Evolutionary conservation across 495 filamentous ascomycete species (phyloP).

Genomic region (Talaromyces proteolyticus): DNA sequence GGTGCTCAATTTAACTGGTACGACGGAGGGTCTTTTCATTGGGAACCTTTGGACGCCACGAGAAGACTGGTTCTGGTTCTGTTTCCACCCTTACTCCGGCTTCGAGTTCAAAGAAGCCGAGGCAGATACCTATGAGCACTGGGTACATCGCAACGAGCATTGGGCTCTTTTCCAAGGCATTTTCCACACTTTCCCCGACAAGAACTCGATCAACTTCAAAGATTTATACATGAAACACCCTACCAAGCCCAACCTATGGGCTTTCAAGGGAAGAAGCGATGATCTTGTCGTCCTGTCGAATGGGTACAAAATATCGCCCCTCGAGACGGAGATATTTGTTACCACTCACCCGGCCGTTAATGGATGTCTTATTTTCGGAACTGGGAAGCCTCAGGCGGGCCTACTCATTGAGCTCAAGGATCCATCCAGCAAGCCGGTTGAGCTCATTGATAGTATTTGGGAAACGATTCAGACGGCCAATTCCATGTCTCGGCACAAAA

Average conservation of each 20-base stretch:
- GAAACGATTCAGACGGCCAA: slow-evolving; percentile 15
- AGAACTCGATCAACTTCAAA: slow-evolving; percentile 10
- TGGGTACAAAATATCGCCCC: slow-evolving; percentile 11
- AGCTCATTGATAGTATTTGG: slow-evolving; percentile 21
- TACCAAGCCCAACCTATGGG: slow-evolving; percentile 14
- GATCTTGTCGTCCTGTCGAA: slow-evolving; percentile 19
- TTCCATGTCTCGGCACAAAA: slow-evolving; percentile 17
- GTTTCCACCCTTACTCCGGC: slow-evolving; percentile 18
- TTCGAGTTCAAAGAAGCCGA: slow-evolving; percentile 21
- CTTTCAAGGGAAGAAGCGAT: slow-evolving; percentile 14
- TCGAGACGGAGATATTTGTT: slow-evolving; percentile 7
- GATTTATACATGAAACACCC: slow-evolving; percentile 10
- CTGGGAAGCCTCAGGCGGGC: slow-evolving; percentile 18
- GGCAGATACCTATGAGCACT: slow-evolving; percentile 15
- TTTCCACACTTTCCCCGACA: slow-evolving; percentile 48
- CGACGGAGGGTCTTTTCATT: slow-evolving; percentile 21
- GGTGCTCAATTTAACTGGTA: slow-evolving; percentile 20
- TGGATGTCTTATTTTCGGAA: slow-evolving; percentile 12
- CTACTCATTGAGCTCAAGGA: slow-evolving; percentile 19
- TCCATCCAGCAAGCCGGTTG: slow-evolving; percentile 9
- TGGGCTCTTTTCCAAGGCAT: slow-evolving; percentile 31
- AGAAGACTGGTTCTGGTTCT: slow-evolving; percentile 21
- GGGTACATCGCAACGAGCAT: slow-evolving; percentile 18
- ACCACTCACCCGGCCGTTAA: slow-evolving; percentile 9
- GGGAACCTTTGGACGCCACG: slow-evolving; percentile 10